phyloP scores from a whole-genome alignment of 2,329 filamentous ascomycete genomes.

The Paecilomyces dactylethromorphus region DNA sequence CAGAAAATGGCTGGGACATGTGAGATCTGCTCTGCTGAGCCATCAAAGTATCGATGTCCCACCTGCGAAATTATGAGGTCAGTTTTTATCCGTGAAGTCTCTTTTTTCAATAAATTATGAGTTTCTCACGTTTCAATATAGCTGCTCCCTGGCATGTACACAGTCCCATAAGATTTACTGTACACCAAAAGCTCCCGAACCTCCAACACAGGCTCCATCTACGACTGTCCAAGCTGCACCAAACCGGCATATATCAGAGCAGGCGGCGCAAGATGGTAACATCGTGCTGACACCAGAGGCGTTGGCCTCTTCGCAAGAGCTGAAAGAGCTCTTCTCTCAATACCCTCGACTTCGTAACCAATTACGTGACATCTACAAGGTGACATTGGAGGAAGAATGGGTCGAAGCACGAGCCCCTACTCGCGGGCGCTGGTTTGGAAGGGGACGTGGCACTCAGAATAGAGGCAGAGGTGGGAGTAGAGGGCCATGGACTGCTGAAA shows the following conservation, averaged over 20 bases:
- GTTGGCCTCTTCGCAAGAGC: conserved; percentile 21
- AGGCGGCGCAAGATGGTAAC: conserved; percentile 1
- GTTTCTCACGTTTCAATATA: conserved; percentile 11
- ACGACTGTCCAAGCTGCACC: not conserved
- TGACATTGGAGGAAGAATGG: conserved; percentile 36
- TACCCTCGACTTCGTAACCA: conserved; percentile 33
- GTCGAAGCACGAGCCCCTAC: conserved; percentile 21
- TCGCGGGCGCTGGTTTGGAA: conserved; percentile 18
- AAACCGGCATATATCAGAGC: conserved; percentile 4
- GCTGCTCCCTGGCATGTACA: conserved; percentile 41
- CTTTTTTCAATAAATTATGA: not conserved
- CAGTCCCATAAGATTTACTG: conserved; percentile 40
- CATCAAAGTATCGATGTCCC: conserved; percentile 25
- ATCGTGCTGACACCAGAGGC: conserved; percentile 7
- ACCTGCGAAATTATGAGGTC: conserved; percentile 19
- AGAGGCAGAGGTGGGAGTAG: conserved; percentile 16
- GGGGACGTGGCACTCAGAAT: conserved; percentile 11
- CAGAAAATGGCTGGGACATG: conserved; percentile 12
- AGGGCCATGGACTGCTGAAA: conserved; percentile 35
- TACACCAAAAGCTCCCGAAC: conserved; percentile 19
- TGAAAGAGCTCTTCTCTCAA: conserved; percentile 31
- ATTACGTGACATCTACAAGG: conserved; percentile 37
- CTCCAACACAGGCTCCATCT: conserved; percentile 8
- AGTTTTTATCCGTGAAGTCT: conserved; percentile 9
- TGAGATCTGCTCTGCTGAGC: conserved; percentile 18